Evolutionary conservation across 441 rosid species (phyloP).

Genomic region (Populus hybrid): DNA sequence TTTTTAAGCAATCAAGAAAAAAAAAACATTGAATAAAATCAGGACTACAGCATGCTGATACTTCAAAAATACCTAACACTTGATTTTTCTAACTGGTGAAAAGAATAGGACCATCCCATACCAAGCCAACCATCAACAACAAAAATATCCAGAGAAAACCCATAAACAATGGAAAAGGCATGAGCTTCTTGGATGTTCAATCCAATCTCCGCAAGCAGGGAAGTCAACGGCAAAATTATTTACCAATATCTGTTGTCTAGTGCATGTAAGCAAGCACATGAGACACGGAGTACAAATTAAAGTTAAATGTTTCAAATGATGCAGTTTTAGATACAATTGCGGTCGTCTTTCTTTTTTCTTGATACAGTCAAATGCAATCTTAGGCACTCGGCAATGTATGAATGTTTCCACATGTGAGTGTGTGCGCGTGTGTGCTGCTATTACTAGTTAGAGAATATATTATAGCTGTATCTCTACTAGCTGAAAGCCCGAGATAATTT

Average conservation of each 20-base stretch:
- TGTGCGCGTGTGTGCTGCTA: not conserved
- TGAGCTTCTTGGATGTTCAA: constrained; percentile 94
- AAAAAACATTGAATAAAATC: not conserved
- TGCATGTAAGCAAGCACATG: not conserved
- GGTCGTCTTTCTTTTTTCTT: not conserved
- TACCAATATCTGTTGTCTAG: constrained; percentile 17
- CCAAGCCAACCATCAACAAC: constrained; percentile 96
- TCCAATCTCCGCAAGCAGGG: constrained; percentile 86
- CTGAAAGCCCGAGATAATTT: constrained; percentile 2
- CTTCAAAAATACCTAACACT: not conserved
- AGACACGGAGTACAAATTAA: not conserved
- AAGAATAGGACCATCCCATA: constrained; percentile 49
- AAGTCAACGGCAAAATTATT: constrained; percentile 56
- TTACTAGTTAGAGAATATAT: not conserved
- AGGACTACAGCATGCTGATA: not conserved
- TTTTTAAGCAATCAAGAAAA: not conserved
- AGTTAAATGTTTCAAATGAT: not conserved
- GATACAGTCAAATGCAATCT: not conserved
- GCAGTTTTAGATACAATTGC: not conserved
- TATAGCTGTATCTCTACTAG: not conserved
- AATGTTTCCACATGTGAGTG: not conserved
- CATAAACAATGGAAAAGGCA: constrained; percentile 86
- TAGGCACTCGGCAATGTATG: not conserved
- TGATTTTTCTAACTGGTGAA: not conserved
- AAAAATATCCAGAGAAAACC: constrained; percentile 86